phyloP scores from a whole-genome alignment of 2,329 filamentous ascomycete species.

The Fusarium coicis region DNA sequence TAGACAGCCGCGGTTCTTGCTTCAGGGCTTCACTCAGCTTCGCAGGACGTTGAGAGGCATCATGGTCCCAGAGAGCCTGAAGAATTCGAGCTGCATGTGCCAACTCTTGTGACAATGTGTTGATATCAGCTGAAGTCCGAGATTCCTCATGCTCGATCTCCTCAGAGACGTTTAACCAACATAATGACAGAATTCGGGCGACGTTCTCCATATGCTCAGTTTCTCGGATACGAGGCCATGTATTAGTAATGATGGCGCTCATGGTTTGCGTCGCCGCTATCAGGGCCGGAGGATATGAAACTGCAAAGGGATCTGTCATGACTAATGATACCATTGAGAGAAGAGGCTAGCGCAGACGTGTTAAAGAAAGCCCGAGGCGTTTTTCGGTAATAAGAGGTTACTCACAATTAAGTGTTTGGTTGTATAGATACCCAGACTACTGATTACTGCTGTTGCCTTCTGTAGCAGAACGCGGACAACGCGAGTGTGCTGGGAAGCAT shows the following conservation, averaged over 20 bases:
- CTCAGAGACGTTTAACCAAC: slow-evolving; percentile 68
- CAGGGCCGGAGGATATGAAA: slow-evolving; percentile 64
- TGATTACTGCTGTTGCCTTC: slow-evolving; percentile 61
- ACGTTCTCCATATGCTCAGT: slow-evolving; percentile 70
- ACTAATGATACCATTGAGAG: slow-evolving; percentile 73
- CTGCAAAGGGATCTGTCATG: slow-evolving; percentile 75
- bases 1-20: slow-evolving; percentile 46
- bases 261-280: slow-evolving; percentile 63
- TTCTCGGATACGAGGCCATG: slow-evolving; percentile 73
- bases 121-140: neutral
- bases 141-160: slow-evolving; percentile 48
- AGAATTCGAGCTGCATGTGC: slow-evolving; percentile 35
- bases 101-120: slow-evolving; percentile 29
- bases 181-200: slow-evolving; percentile 68
- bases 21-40: slow-evolving; percentile 36
- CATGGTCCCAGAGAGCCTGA: slow-evolving; percentile 38
- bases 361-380: slow-evolving; percentile 5
- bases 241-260: slow-evolving; percentile 67
- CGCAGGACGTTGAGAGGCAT: slow-evolving; percentile 9
- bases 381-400: slow-evolving; percentile 15
- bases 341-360: slow-evolving; percentile 62
- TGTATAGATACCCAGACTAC: slow-evolving; percentile 68
- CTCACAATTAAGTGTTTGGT: slow-evolving; percentile 74
- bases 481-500: slow-evolving; percentile 67
- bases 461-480: slow-evolving; percentile 68